Percentiles rank a stretch among this genome's conserved stretches.
These are phyloP conservation scores for Salix suchowensis DNA, from an alignment of 345 rosid genomes.

Conservation along the genomic window DNA sequence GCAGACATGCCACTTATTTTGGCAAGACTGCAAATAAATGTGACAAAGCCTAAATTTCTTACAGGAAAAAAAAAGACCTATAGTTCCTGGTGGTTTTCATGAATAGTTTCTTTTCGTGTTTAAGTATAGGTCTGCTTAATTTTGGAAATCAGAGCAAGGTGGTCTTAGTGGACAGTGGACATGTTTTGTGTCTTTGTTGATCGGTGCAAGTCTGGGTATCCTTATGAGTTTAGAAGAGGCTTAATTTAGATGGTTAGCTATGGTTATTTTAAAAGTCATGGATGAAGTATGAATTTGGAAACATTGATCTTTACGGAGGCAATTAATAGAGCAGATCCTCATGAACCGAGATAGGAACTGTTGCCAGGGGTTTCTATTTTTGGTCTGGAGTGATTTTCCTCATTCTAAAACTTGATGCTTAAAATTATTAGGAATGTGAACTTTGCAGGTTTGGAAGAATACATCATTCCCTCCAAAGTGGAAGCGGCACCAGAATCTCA, in stretches of 20 bases:
- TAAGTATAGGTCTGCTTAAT: not conserved
- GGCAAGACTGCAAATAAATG: not conserved
- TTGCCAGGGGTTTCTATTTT: not conserved
- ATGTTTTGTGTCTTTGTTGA: not conserved
- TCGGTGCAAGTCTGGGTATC: not conserved
- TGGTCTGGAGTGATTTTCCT: not conserved
- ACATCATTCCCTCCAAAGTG: constrained; percentile 48
- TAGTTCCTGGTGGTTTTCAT: not conserved
- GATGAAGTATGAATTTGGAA: not conserved
- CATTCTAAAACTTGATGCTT: not conserved
- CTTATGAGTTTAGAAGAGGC: not conserved
- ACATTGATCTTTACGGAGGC: not conserved
- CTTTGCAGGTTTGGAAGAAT: constrained; percentile 51
- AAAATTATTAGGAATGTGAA: not conserved
- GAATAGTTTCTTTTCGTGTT: not conserved
- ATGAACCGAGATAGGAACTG: not conserved
- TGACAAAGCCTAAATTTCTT: not conserved
- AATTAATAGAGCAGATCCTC: not conserved
- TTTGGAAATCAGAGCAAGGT: not conserved
- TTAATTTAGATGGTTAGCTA: not conserved
- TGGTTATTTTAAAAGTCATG: not conserved
- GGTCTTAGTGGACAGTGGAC: not conserved
- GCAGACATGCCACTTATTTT: not conserved
- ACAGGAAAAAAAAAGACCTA: not conserved
- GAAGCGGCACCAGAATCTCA: constrained; percentile 60